Conservation (phyloP, 2,329 filamentous ascomycete genomes). For the Colletotrichum cereale region DNA sequence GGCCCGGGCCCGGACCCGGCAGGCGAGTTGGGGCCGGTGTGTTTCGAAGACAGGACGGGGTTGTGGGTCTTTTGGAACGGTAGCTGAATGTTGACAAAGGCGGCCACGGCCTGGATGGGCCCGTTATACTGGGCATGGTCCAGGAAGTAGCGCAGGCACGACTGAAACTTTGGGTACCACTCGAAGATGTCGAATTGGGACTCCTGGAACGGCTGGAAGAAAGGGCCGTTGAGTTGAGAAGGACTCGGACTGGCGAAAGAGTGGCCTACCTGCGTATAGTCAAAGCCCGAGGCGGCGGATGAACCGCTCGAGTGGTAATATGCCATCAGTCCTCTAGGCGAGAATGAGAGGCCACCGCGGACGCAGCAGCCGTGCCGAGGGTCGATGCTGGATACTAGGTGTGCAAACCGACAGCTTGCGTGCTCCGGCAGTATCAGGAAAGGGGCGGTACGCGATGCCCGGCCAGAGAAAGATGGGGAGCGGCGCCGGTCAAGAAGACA, state of each 20-base stretch:
- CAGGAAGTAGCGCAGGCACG: conserved; percentile 90
- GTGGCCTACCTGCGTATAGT: conserved; percentile 40
- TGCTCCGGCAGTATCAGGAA: background rate
- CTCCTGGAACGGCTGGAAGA: conserved; percentile 59
- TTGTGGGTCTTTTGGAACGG: conserved; percentile 79
- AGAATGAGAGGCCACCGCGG: background rate
- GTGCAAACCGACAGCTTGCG: background rate
- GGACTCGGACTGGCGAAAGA: conserved; percentile 25
- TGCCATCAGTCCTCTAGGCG: conserved; percentile 32
- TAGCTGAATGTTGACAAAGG: conserved; percentile 91
- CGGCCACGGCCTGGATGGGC: conserved; percentile 87
- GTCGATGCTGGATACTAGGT: background rate
- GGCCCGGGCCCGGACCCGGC: conserved; percentile 49
- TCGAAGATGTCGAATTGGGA: conserved; percentile 83
- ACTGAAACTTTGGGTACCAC: conserved; percentile 93
- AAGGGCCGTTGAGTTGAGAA: conserved; percentile 34
- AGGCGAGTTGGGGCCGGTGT: conserved; percentile 49
- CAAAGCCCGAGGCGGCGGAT: conserved; percentile 38
- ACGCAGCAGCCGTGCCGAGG: background rate
- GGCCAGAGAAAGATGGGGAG: background rate
- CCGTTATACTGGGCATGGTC: conserved; percentile 88
- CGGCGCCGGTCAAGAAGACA: background rate
- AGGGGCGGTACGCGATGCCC: background rate
- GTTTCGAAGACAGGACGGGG: conserved; percentile 58
- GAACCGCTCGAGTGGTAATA: conserved; percentile 36